Evolutionary conservation across 495 filamentous ascomycete genomes (phyloP).

Genomic region (Podospora anserina): DNA sequence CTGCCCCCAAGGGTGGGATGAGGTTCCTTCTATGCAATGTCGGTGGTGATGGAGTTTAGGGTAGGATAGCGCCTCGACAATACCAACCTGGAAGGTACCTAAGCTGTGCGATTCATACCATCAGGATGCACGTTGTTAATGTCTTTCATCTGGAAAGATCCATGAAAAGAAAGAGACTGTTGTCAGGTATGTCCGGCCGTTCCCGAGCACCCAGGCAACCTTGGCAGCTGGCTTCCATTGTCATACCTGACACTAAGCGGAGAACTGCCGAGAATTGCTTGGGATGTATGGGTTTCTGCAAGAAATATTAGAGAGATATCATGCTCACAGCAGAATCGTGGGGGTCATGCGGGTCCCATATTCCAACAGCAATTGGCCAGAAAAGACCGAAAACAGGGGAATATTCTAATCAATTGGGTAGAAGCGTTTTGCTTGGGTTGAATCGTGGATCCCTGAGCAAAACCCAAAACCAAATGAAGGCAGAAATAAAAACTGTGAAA

Average conservation of each 20-base stretch:
- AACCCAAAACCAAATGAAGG: no score
- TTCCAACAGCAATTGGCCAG: neutral
- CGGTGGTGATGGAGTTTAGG: neutral
- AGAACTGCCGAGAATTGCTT: neutral
- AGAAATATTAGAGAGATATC: neutral
- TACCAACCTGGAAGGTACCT: neutral
- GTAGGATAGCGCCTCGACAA: neutral
- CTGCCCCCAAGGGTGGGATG: neutral
- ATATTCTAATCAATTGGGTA: neutral
- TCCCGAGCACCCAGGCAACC: neutral
- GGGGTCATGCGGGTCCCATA: neutral
- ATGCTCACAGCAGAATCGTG: neutral
- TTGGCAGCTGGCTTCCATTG: neutral
- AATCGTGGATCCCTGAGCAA: no score
- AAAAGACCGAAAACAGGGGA: neutral
- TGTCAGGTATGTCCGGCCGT: no score
- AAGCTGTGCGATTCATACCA: neutral
- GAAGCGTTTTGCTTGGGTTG: no score
- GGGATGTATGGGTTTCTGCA: neutral
- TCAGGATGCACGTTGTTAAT: neutral
- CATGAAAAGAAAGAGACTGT: neutral
- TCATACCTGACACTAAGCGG: neutral
- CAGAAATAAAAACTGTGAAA: neutral
- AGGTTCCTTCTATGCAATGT: neutral
- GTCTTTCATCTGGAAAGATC: neutral